Conservation (phyloP, 176 grass and related monocot genomes). For the Triticum dicoccoides region DNA sequence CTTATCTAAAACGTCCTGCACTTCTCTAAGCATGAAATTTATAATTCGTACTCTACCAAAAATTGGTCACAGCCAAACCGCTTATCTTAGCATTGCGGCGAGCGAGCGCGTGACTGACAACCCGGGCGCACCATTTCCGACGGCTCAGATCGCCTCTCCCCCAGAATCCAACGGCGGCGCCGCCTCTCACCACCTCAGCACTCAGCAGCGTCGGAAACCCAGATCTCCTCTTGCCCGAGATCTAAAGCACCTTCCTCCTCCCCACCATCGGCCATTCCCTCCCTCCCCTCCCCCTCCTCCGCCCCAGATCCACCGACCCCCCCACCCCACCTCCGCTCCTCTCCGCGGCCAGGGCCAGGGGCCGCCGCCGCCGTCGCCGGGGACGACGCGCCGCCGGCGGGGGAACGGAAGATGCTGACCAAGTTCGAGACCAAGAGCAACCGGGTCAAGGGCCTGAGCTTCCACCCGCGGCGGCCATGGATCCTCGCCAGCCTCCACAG, state of each 20-base stretch:
- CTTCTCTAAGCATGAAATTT: too few species aligned
- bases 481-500: slow-evolving; percentile 98
- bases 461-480: slow-evolving; percentile 94
- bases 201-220: slow-evolving; percentile 10
- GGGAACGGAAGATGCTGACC: slow-evolving; percentile 70
- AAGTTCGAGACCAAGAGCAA: slow-evolving; percentile 99
- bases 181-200: background rate
- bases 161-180: background rate
- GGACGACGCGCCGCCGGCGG: background rate
- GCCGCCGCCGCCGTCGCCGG: background rate
- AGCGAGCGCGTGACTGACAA: background rate
- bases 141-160: background rate
- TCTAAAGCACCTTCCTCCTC: slow-evolving; percentile 20
- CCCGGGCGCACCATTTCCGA: background rate
- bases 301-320: slow-evolving; percentile 34
- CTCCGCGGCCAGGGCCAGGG: slow-evolving; percentile 19
- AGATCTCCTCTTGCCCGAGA: slow-evolving; percentile 14
- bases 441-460: slow-evolving; percentile 96
- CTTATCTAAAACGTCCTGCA: too few species aligned
- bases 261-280: background rate
- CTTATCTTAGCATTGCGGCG: background rate
- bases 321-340: slow-evolving; percentile 23
- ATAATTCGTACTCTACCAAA: too few species aligned
- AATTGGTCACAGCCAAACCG: background rate
- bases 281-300: background rate